Evolutionary conservation across 805 yeast genomes (phyloP), one percentile per base, ranked within the genome.

Genomic region (Candida montana): DNA sequence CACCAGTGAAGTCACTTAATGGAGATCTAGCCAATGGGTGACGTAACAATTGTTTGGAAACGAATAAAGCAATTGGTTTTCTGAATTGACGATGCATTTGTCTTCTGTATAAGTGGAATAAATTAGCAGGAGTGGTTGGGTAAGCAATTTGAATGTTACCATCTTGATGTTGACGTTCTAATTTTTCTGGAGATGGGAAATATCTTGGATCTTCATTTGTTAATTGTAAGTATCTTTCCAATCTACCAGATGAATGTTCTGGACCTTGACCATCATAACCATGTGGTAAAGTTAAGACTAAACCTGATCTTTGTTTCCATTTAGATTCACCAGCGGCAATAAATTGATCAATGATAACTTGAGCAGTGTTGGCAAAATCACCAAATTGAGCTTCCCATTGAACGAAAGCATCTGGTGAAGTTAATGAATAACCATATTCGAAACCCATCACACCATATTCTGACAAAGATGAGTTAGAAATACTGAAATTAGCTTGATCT

Each of bases 251-350:
- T 21, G 99, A 93, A 71, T 93, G 99, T 74, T 93, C 99, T 52
- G 99, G 98, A 59, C 99, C 99, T 74, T 93, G 99, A 53, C 99
- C 99, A 65, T 93, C 99, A 66, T 90, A 93, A 72, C 99, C 99
- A 65, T 93, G 99, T 44, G 99, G 99, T 68, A 93, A 76, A 4
- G 97, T 87, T 55, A 93, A 70, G 30, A 93, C 95, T 46, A 93
- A 63, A 64, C 99, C 99, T 12, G 96, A 87, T 71, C 99, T 85
- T 76, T 93, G 99, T 65, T 87, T 85, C 99, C 99, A 93, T 72
- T 93, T 93, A 53, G 90, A 79, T 72, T 93, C 99, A 65, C 95
- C 99, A 62, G 90, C 87, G 34, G 97, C 85, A 61, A 93, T 78
- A 65, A 93, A 93, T 74, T 93, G 99, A 67, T 93, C 99, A 55